These are phyloP conservation scores for Lactarius evosmus DNA, from an alignment of 768 basidiomycete species.

Conservation along the genomic window DNA sequence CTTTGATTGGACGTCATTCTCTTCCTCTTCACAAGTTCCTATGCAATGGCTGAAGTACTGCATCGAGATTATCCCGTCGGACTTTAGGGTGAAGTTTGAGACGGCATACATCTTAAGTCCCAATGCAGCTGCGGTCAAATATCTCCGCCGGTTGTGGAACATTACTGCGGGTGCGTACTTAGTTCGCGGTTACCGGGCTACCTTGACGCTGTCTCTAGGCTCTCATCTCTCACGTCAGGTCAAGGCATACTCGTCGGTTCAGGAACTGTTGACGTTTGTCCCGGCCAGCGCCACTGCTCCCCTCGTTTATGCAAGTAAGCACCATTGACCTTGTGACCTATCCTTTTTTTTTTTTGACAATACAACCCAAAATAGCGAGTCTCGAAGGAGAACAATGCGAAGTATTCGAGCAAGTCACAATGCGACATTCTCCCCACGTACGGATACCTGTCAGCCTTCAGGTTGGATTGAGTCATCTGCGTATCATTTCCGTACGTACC, in stretches of 20 bases:
- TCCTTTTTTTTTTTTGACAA: neutral
- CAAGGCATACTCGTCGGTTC: slow-evolving; percentile 59
- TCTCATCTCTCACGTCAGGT: slow-evolving; percentile 34
- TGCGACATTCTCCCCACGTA: slow-evolving; percentile 62
- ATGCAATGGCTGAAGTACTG: slow-evolving; percentile 79
- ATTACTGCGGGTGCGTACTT: slow-evolving; percentile 49
- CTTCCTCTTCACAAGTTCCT: slow-evolving; percentile 71
- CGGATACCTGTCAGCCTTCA: slow-evolving; percentile 69
- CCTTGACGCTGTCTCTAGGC: slow-evolving; percentile 1
- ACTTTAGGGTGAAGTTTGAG: slow-evolving; percentile 60
- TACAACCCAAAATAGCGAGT: slow-evolving; percentile 40
- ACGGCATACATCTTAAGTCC: slow-evolving; percentile 69
- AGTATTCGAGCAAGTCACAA: slow-evolving; percentile 58
- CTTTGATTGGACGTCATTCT: slow-evolving; percentile 78
- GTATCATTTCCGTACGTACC: slow-evolving; percentile 66
- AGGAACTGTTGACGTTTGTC: slow-evolving; percentile 56
- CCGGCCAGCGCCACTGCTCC: slow-evolving; percentile 46
- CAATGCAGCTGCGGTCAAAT: slow-evolving; percentile 66
- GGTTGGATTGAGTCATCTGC: slow-evolving; percentile 66
- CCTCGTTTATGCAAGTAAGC: slow-evolving; percentile 56
- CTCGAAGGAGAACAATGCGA: slow-evolving; percentile 59
- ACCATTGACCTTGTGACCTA: neutral
- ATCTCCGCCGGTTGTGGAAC: slow-evolving; percentile 74
- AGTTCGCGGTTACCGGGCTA: neutral
- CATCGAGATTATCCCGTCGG: slow-evolving; percentile 67